Evolutionary conservation across 1,284 basidiomycete species (phyloP), one percentile per base, ranked within the genome.

Genomic region (Neolentinus lepideus): DNA sequence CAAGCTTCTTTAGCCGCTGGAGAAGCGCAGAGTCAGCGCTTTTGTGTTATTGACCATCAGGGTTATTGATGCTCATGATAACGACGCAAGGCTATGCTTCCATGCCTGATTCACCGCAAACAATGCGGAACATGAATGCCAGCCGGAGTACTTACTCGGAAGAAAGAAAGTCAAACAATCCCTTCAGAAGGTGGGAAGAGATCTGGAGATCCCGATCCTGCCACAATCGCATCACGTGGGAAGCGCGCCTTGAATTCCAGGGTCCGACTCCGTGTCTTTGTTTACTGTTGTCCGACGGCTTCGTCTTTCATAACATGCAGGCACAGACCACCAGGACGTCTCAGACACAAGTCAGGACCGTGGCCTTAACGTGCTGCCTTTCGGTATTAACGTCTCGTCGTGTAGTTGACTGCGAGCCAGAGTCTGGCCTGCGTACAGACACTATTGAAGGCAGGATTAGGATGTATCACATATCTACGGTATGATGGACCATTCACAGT

Each of bases 401-500:
- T n/a, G 14, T 26, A 31, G 51, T 21, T 83, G 25, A 86, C 77
- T 12, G 77, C 78, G 3, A 72, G 75, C 11, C 84, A 86, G 60
- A 88, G 86, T 61, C 68, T 88, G 54, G 76, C 78, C 50, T 82
- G 82, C 25, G 79, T 90, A 9, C 80, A 88, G 64, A 87, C 86
- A 6, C 74, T 92, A 46, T 69, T 92, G 14, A 75, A 75, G 60
- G 86, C 90, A 10, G 85, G 88, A 8, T 67, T 92, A 50, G 88
- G 87, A 1, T 88, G 88, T 58, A 88, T 92, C 56, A 80, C 87
- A 21, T 92, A 84, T 66, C 69, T 92, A 54, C 80, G 88, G 88
- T 84, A 64, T 25, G 58, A 31, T 25, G n/a, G 12, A 19, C 26
- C 29, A 29, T 24, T n/a, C 6, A 21, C 51, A 38, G 8, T 46